phyloP scores from a whole-genome alignment of 257 asterid genomes.

The Salvia miltiorrhiza region DNA sequence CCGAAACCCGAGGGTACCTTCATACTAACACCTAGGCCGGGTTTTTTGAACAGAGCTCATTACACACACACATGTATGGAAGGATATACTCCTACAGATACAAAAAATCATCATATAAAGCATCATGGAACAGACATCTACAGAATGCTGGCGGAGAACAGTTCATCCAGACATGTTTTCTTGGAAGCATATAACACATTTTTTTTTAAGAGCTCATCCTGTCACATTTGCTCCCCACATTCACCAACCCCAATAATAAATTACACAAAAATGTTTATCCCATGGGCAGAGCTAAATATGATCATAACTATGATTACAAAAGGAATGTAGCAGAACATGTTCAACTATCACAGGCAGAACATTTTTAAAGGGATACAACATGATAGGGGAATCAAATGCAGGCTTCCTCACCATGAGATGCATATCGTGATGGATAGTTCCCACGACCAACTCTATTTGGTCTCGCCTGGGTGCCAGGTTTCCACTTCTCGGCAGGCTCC shows the following conservation, averaged over 20 bases:
- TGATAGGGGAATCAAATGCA: constrained; percentile 5
- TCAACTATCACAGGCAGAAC: background rate
- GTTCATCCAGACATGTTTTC: background rate
- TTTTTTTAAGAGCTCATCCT: background rate
- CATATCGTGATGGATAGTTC: constrained; percentile 49
- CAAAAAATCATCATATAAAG: background rate
- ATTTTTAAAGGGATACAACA: background rate
- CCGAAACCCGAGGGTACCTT: no score
- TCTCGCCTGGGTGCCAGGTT: constrained; percentile 58
- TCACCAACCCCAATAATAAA: background rate
- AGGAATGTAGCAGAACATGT: background rate
- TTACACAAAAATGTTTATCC: background rate
- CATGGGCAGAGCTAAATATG: background rate
- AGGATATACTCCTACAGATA: background rate
- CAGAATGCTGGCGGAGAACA: background rate
- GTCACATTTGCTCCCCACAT: background rate
- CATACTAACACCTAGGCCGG: no score
- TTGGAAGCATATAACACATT: background rate
- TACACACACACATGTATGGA: background rate
- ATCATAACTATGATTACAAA: background rate
- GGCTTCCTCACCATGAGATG: constrained; percentile 57
- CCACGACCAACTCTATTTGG: constrained; percentile 65
- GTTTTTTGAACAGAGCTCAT: background rate
- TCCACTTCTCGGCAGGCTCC: constrained; percentile 73
- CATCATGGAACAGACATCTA: no score